Conservation (phyloP, 805 yeast species). For the Candida dajiaensis region DNA sequence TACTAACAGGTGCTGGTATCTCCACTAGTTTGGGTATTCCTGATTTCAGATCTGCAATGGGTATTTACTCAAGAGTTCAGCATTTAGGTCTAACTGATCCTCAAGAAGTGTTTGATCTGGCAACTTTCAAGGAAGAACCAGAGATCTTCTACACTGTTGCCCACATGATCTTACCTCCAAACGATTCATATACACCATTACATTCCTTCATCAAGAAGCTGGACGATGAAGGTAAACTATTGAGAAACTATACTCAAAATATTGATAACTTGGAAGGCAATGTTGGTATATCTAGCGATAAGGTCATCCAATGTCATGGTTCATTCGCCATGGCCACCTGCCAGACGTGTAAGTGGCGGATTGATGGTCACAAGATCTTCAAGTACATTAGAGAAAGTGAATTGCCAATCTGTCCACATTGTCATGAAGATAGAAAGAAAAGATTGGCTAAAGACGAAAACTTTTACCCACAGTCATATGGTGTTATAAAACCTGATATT, state of each 20-base stretch:
- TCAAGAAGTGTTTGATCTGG: constrained; percentile 80
- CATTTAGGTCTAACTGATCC: constrained; percentile 76
- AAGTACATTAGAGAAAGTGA: constrained; percentile 51
- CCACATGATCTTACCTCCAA: constrained; percentile 75
- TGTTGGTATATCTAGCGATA: constrained; percentile 65
- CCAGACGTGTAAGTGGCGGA: constrained; percentile 61
- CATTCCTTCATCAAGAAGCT: constrained; percentile 73
- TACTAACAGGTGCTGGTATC: constrained; percentile 90
- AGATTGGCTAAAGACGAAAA: constrained; percentile 24
- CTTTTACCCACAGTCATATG: constrained; percentile 43
- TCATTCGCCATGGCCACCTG: constrained; percentile 88
- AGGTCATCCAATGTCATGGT: constrained; percentile 86
- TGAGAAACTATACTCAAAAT: constrained; percentile 86
- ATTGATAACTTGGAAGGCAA: constrained; percentile 82
- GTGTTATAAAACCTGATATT: constrained; percentile 89
- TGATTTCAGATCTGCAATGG: constrained; percentile 85
- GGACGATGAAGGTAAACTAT: constrained; percentile 68
- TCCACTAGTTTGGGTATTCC: constrained; percentile 89
- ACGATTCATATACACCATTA: constrained; percentile 59
- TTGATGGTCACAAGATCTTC: constrained; percentile 61
- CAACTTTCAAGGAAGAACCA: constrained; percentile 71
- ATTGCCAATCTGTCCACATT: constrained; percentile 69
- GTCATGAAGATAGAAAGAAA: constrained; percentile 40
- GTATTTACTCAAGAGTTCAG: constrained; percentile 67
- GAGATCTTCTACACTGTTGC: constrained; percentile 82